These are phyloP conservation scores for Glycine tomentella DNA, from an alignment of 306 rosid species.

Conservation along the genomic window DNA sequence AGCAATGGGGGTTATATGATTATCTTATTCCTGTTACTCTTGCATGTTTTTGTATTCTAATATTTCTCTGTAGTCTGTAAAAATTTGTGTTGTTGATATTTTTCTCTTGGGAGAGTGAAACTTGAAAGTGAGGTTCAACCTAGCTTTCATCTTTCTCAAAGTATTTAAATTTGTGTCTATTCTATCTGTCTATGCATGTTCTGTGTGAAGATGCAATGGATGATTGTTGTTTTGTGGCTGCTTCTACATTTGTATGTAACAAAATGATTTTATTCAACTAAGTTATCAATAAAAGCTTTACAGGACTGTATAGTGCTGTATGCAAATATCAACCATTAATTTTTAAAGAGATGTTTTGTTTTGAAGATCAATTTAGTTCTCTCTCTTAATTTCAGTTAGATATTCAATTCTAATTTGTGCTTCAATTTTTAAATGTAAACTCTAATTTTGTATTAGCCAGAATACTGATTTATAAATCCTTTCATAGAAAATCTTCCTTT, in stretches of 20 bases:
- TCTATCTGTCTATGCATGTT: not conserved
- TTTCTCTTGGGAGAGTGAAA: conserved; percentile 23
- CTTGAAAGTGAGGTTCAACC: conserved; percentile 22
- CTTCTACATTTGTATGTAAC: conserved; percentile 19
- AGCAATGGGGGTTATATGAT: conserved; percentile 30
- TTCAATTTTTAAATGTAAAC: conserved; percentile 29
- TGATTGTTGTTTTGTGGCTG: not conserved
- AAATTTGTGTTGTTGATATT: conserved; percentile 22
- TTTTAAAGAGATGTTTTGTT: conserved; percentile 32
- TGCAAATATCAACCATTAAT: conserved; percentile 7
- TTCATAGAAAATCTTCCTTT: not conserved
- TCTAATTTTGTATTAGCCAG: conserved; percentile 18
- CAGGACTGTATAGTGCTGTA: conserved; percentile 10
- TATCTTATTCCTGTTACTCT: conserved; percentile 18
- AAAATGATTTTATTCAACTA: conserved; percentile 35
- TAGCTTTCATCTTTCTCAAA: conserved; percentile 16
- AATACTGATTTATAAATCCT: not conserved
- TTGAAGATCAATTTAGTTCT: conserved; percentile 10
- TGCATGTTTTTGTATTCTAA: not conserved
- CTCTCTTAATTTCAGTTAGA: conserved; percentile 14
- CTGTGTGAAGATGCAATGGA: no score
- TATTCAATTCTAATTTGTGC: conserved; percentile 6
- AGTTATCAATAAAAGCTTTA: conserved; percentile 11
- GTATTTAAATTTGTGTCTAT: conserved; percentile 2
- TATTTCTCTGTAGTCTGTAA: conserved; percentile 15